Conservation (phyloP, 129 eudicot species). For the Flaveria sonorensis region DNA sequence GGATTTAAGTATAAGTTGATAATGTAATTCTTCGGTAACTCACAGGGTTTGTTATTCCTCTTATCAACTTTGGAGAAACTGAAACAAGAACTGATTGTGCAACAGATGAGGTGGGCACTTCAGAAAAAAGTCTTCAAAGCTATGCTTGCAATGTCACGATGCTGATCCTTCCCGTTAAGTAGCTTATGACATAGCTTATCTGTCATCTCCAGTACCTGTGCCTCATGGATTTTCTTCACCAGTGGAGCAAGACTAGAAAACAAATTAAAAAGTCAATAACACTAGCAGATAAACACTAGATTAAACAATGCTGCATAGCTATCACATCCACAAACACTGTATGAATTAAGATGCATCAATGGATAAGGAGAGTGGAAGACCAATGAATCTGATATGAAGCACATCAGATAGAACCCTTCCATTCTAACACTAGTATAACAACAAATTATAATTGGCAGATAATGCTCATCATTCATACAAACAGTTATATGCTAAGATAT, state of each 20-base stretch:
- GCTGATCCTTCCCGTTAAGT: constrained; percentile 89
- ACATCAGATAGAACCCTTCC: background rate
- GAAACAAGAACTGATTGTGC: constrained; percentile 81
- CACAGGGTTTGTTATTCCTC: constrained; percentile 76
- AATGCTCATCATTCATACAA: constrained; percentile 1
- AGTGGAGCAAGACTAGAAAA: constrained; percentile 80
- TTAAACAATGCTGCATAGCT: background rate
- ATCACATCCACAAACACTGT: background rate
- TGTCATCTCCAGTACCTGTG: constrained; percentile 82
- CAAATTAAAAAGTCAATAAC: constrained; percentile 24
- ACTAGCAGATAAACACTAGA: no score
- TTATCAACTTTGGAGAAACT: constrained; percentile 75
- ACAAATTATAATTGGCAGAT: background rate
- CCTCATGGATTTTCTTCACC: constrained; percentile 82
- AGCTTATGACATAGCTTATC: constrained; percentile 82
- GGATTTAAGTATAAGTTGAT: constrained; percentile 8
- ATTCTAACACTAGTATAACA: background rate
- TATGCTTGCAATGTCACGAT: constrained; percentile 96
- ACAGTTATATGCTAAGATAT: background rate
- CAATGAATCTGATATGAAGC: background rate
- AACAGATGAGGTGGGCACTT: constrained; percentile 69
- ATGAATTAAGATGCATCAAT: background rate
- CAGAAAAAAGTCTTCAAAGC: constrained; percentile 96
- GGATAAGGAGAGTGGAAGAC: background rate
- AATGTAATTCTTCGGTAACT: constrained; percentile 40